Evolutionary conservation across 345 rosid genomes (phyloP).

Genomic region (Salix purpurea): DNA sequence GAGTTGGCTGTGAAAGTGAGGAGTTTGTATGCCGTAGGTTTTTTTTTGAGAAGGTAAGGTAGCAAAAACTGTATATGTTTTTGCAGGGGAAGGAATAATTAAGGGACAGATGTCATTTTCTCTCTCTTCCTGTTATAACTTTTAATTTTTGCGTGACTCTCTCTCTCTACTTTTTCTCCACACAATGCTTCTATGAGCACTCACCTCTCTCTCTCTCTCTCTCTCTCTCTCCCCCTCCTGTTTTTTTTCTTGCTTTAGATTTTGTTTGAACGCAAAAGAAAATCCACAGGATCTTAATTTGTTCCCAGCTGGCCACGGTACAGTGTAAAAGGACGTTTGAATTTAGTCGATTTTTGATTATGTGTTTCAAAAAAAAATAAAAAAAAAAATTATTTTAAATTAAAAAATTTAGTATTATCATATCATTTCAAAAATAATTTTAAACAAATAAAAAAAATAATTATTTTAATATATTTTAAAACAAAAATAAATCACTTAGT

Average conservation of each 20-base stretch:
- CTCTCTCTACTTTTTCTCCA: slow-evolving; percentile 38
- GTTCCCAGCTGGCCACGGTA: slow-evolving; percentile 24
- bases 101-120: not conserved
- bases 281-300: slow-evolving; percentile 28
- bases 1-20: not conserved
- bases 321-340: not conserved
- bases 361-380: too few relatives aligned
- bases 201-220: not conserved
- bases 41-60: slow-evolving; percentile 25
- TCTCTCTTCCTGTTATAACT: too few relatives aligned
- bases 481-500: too few relatives aligned
- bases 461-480: too few relatives aligned
- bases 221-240: too few relatives aligned
- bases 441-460: too few relatives aligned
- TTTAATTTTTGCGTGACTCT: slow-evolving; percentile 19
- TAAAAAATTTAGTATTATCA: too few relatives aligned
- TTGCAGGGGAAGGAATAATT: not conserved
- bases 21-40: slow-evolving; percentile 18
- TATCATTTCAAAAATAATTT: too few relatives aligned
- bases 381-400: too few relatives aligned
- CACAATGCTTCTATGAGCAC: slow-evolving; percentile 35
- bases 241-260: slow-evolving; percentile 16
- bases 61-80: slow-evolving; percentile 1
- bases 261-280: slow-evolving; percentile 42
- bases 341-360: not conserved